Evolutionary conservation across 768 basidiomycete species (phyloP), one percentile per base, ranked within the genome.

Genomic region (Lyophyllum shimeji): DNA sequence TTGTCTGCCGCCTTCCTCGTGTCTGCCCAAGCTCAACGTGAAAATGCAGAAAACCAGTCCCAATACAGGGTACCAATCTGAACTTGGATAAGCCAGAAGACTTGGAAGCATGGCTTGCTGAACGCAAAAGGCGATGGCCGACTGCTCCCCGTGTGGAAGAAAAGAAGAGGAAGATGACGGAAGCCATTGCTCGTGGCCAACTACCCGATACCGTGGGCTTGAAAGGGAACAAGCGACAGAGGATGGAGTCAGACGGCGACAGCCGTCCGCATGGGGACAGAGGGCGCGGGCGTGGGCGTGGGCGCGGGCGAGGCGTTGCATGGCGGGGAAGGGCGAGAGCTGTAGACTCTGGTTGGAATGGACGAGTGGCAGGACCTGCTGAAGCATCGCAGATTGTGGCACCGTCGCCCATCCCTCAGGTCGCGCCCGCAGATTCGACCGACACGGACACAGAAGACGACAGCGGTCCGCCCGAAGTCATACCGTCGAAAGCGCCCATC

Each of bases 81-180:
- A 65, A 80, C 9, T 78, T 98, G 17, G 83, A 96, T 63, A 86
- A 90, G 0, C 91, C 89, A 7, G 94, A 94, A 63, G 83, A 86
- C 7, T 73, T 98, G 55, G 83, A 82, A 20, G 83, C 82, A 29
- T 98, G 96, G 96, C 82, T 96, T 46, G 85, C 82, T 13, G 95
- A 98, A 65, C 85, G 96, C 40, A 95, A 85, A 70, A 86, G 83
- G 62, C 83, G 89, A 15, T 98, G 89, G 78, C 96, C 96, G 11
- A 90, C 86, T 17, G 67, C 80, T 27, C 65, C 76, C 46, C 82
- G 84, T 23, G 78, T 92, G 1, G 83, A 82, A 55, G 92, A 96
- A 44, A 97, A 95, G 77, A 87, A 87, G 63, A 79, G 82, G 60
- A 93, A 89, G 65, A 67, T 85, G 21, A 82, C 87, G 57, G 92